Evolutionary conservation across 2,329 filamentous ascomycete genomes (phyloP).

Genomic region (Lasiodiplodia sp.): DNA sequence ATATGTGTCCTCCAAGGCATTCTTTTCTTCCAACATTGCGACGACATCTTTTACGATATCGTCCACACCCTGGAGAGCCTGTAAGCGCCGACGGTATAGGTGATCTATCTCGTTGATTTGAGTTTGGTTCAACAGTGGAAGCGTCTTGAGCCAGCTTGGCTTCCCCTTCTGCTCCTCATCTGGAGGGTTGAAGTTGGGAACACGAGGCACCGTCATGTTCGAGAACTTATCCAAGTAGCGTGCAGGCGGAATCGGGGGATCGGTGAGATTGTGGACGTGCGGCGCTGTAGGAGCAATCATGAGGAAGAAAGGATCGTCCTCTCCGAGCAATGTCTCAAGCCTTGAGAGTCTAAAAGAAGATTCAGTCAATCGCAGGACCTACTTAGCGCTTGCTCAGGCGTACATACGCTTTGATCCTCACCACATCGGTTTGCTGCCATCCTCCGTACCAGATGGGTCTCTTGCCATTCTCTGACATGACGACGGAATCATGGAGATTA

Average conservation of each 20-base stretch:
- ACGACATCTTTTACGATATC: conserved; percentile 46
- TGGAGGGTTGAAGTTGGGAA: conserved; percentile 37
- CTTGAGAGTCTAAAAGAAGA: background rate
- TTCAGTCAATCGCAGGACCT: no score
- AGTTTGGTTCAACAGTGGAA: conserved; percentile 32
- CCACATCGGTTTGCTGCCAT: conserved; percentile 38
- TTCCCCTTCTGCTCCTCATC: background rate
- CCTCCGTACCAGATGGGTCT: conserved; percentile 35
- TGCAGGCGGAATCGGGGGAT: conserved; percentile 31
- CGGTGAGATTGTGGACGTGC: conserved; percentile 32
- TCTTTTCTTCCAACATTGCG: conserved; percentile 38
- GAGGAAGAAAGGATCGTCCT: conserved; percentile 36
- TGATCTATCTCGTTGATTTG: conserved; percentile 34
- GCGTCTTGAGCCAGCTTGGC: background rate
- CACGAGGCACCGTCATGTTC: conserved; percentile 13
- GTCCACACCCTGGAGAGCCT: conserved; percentile 42
- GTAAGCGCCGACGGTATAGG: conserved; percentile 34
- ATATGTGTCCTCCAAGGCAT: conserved; percentile 39
- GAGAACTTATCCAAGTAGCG: conserved; percentile 35
- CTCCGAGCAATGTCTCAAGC: background rate
- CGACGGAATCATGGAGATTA: conserved; percentile 38
- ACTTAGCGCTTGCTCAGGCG: no score
- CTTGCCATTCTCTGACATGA: conserved; percentile 38
- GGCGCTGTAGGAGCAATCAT: conserved; percentile 35
- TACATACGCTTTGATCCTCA: conserved; percentile 36